phyloP scores from a whole-genome alignment of 306 rosid genomes.

The Rosa lucieae region DNA sequence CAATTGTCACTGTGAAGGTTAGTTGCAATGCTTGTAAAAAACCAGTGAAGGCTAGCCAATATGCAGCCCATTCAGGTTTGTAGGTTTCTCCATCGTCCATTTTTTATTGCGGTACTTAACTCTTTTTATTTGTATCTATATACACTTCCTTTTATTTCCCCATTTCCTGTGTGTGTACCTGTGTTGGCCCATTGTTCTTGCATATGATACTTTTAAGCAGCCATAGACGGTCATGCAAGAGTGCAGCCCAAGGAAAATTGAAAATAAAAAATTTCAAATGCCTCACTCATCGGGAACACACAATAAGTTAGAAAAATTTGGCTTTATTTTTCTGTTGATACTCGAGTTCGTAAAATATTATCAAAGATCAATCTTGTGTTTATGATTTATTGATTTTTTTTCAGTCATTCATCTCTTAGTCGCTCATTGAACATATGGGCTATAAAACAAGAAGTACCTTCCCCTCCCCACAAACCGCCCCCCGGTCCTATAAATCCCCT shows the following conservation, averaged over 20 bases:
- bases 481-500: not conserved
- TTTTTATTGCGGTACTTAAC: not conserved
- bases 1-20: constrained; percentile 57
- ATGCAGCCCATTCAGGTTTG: constrained; percentile 85
- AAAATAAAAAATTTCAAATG: not conserved
- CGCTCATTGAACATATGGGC: not conserved
- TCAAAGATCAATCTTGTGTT: not conserved
- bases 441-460: not conserved
- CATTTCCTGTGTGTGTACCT: not conserved
- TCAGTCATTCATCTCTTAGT: not conserved
- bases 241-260: not conserved
- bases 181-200: not conserved
- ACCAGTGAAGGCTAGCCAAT: constrained; percentile 82
- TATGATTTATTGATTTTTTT: not conserved
- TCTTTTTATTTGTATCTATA: not conserved
- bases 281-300: not conserved
- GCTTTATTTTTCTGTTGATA: not conserved
- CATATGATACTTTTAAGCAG: not conserved
- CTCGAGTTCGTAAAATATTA: not conserved
- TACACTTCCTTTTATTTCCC: not conserved
- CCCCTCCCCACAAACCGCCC: too few species aligned
- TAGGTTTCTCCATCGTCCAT: constrained; percentile 7
- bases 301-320: not conserved
- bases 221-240: not conserved
- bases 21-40: constrained; percentile 92